Percentiles rank a stretch among this genome's conserved stretches.
Evolutionary conservation across 23 red algal species (phyloP).

Genomic region (Chondrus crispus): DNA sequence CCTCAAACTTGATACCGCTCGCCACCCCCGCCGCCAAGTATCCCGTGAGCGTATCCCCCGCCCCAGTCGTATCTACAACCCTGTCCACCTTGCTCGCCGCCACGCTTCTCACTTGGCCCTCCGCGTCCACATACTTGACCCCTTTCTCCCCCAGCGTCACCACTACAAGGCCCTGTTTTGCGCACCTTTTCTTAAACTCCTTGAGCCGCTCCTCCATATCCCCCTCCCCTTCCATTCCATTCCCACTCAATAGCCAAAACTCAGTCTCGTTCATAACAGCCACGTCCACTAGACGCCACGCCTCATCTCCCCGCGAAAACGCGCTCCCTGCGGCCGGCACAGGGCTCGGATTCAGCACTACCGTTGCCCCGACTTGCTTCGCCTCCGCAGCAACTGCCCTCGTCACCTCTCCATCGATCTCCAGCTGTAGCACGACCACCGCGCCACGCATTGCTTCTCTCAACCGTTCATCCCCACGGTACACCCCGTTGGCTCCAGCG

Average conservation of each 20-base stretch:
- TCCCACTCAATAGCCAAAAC: background rate
- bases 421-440: slow-evolving; percentile 33
- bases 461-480: background rate
- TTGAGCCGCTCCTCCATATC: background rate
- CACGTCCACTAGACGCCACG: slow-evolving; percentile 19
- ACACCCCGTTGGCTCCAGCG: slow-evolving; percentile 24
- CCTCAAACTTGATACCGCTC: background rate
- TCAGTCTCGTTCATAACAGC: slow-evolving; percentile 47
- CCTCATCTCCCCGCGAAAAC: background rate
- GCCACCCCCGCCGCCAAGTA: slow-evolving; percentile 22
- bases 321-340: background rate
- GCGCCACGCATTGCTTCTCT: background rate
- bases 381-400: background rate
- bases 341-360: slow-evolving; percentile 43
- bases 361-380: background rate
- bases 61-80: slow-evolving; percentile 50
- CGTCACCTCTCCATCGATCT: slow-evolving; percentile 1
- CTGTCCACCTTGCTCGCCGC: background rate
- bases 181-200: background rate
- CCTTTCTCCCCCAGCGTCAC: slow-evolving; percentile 43
- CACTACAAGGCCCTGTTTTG: background rate
- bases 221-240: background rate
- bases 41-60: slow-evolving; percentile 48
- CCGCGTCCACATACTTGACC: background rate
- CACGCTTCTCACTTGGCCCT: background rate